These are phyloP conservation scores for Pseudogymnoascus sp. DNA, from an alignment of 2,329 filamentous ascomycete species.

Conservation along the genomic window DNA sequence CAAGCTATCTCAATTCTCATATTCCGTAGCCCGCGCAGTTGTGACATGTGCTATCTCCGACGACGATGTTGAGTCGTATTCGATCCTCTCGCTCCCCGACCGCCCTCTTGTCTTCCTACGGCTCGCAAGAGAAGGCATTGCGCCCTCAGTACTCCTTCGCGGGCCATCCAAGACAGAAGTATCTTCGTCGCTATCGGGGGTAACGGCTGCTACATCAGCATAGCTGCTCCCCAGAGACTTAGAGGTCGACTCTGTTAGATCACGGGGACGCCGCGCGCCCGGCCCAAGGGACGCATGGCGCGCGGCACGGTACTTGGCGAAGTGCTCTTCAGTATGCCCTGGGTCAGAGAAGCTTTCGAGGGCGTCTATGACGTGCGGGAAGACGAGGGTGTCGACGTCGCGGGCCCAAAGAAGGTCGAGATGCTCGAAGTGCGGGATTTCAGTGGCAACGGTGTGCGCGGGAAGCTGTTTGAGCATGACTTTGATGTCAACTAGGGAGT, in stretches of 20 bases:
- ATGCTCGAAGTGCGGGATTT: constrained; percentile 90
- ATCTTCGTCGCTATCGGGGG: not conserved
- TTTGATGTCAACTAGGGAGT: constrained; percentile 88
- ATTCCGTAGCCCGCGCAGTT: not conserved
- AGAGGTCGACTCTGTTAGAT: not conserved
- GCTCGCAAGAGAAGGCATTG: not conserved
- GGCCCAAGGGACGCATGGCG: constrained; percentile 22
- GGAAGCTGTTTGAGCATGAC: constrained; percentile 88
- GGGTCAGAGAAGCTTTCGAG: constrained; percentile 60
- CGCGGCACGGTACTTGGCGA: constrained; percentile 41
- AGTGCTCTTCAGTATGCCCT: constrained; percentile 51
- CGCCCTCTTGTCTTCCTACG: not conserved
- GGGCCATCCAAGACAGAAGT: not conserved
- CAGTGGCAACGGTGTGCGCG: constrained; percentile 70
- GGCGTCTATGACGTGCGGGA: constrained; percentile 84
- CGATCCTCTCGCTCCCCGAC: not conserved
- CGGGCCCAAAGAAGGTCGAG: constrained; percentile 92
- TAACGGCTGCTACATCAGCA: not conserved
- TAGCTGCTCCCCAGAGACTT: constrained; percentile 3
- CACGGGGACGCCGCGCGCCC: constrained; percentile 15
- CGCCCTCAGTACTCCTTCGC: not conserved
- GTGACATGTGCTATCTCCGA: not conserved
- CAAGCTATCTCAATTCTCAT: not conserved
- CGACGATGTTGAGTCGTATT: constrained; percentile 2
- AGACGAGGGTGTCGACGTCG: constrained; percentile 76